Evolutionary conservation across 306 rosid species (phyloP).

Genomic region (Rubus idaeus): DNA sequence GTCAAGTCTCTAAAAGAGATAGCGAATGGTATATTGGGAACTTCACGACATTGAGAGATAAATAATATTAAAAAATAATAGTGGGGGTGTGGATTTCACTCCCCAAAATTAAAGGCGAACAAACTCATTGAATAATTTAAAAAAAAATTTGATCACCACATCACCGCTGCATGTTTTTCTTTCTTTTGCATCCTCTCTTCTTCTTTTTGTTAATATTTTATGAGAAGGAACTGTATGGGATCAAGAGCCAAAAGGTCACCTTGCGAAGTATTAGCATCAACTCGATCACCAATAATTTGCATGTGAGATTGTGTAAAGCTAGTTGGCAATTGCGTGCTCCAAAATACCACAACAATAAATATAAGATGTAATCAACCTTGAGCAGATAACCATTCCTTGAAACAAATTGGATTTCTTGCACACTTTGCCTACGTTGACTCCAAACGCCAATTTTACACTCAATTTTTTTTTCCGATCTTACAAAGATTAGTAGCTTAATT

Average conservation of each 20-base stretch:
- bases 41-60: too few relatives aligned
- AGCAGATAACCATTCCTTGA: background rate
- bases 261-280: background rate
- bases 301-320: background rate
- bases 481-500: too few relatives aligned
- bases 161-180: too few relatives aligned
- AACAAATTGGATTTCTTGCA: constrained; percentile 16
- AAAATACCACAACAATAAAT: background rate
- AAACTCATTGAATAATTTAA: too few relatives aligned
- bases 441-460: constrained; percentile 17
- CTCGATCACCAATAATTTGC: background rate
- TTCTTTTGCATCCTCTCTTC: too few relatives aligned
- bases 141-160: too few relatives aligned
- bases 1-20: too few relatives aligned
- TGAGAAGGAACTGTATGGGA: background rate
- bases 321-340: constrained; percentile 5
- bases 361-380: background rate
- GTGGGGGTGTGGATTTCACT: too few relatives aligned
- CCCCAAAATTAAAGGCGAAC: too few relatives aligned
- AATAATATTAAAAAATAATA: too few relatives aligned
- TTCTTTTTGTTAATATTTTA: background rate
- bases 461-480: background rate
- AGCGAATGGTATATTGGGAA: too few relatives aligned
- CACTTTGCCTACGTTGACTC: background rate
- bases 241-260: constrained; percentile 1